phyloP scores from a whole-genome alignment of 495 filamentous ascomycete species.

The Annulohypoxylon nitens region DNA sequence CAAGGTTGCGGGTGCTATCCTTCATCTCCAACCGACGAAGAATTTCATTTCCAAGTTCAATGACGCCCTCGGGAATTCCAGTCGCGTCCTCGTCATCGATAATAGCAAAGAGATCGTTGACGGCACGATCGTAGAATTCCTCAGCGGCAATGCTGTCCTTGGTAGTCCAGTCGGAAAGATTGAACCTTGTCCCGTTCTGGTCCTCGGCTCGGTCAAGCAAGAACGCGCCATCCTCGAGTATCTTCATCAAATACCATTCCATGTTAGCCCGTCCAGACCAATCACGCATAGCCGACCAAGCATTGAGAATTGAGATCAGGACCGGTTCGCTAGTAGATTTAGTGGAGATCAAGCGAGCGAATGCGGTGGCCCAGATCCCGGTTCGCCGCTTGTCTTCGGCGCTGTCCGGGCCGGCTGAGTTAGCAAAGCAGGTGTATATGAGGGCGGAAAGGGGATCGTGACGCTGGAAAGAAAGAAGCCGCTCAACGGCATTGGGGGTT shows the following conservation, averaged over 20 bases:
- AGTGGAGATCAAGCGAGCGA: constrained; percentile 80
- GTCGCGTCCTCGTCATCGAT: constrained; percentile 82
- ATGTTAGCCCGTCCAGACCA: constrained; percentile 91
- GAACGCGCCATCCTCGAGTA: constrained; percentile 91
- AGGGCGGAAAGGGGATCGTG: constrained; percentile 88
- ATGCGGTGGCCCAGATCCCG: constrained; percentile 88
- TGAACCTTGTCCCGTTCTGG: constrained; percentile 73
- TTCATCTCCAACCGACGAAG: constrained; percentile 80
- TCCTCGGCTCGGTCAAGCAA: constrained; percentile 84
- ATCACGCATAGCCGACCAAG: constrained; percentile 85
- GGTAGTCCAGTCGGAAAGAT: constrained; percentile 71
- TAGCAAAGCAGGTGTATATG: constrained; percentile 89
- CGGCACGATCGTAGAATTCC: constrained; percentile 88
- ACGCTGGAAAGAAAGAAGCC: constrained; percentile 83
- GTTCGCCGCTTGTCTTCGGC: constrained; percentile 78
- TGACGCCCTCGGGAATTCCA: constrained; percentile 85
- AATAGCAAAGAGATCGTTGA: constrained; percentile 85
- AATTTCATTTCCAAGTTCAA: constrained; percentile 86
- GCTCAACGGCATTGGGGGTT: constrained; percentile 74
- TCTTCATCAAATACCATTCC: constrained; percentile 93
- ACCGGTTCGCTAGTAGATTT: constrained; percentile 70
- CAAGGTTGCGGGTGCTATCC: constrained; percentile 55
- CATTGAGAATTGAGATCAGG: constrained; percentile 78
- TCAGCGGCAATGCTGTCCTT: constrained; percentile 84
- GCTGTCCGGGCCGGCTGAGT: constrained; percentile 83